Base-by-base conservation (phyloP, 805 yeast genomes). In the Nakazawaea holstii region DNA sequence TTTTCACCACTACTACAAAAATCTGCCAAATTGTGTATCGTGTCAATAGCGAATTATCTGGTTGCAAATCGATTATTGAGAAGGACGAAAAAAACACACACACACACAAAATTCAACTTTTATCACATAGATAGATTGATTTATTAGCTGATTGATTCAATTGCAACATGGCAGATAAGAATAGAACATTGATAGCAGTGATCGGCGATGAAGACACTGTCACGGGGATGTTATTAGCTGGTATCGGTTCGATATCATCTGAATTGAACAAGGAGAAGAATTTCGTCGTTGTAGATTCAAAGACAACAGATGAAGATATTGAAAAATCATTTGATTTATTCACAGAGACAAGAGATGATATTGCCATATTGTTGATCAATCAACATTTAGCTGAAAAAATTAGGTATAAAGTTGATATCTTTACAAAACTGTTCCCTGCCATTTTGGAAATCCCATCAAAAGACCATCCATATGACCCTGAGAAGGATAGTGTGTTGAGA, bases 381-480 rank as follows among this genome's bases (percentile, higher is more conserved):
- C 99, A 94, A 66, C 96, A 90, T 66, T 66, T 94, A 54, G 98
- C 99, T 14, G 98, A 94, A 59, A 76, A 80, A 56, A 92, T 94
- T 49, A 77, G 99, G 66, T 74, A 75, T 55, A 76, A 77, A 54
- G 89, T 94, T 40, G 99, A 94, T 59, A 74, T 79, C 41, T 94
- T 77, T 68, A 81, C 95, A 14, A 80, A 82, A 53, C 96, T 99
- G 9, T 94, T 94, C 68, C 99, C 99, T 8, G 97, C 99, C 2
- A 80, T 94, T 41, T 74, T 94, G 60, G 99, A 94, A 69, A 94
- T 94, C 52, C 99, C 99, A 27, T 89, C 97, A 13, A 94, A 94
- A 72, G 99, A 94, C 62, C 98, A 94, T 65, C 98, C 99, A 20
- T 94, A 94, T 65, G 95, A 94, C 65, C 99, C 99, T 17, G 98